phyloP scores from a whole-genome alignment of 2,329 filamentous ascomycete genomes.

The Sporothrix mexicana region DNA sequence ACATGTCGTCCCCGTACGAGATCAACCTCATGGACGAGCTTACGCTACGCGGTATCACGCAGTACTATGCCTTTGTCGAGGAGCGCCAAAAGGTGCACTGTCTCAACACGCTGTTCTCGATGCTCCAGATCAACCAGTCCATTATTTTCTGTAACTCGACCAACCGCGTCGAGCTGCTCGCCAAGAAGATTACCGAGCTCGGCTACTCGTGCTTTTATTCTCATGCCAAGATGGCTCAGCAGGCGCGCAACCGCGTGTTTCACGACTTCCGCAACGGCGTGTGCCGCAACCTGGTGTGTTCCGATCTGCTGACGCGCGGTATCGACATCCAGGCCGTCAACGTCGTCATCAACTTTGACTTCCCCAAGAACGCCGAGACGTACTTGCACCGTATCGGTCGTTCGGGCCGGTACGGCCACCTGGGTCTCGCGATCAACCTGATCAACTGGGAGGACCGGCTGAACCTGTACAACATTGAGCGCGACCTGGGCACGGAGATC shows the following conservation, averaged over 20 bases:
- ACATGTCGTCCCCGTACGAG: constrained; percentile 95
- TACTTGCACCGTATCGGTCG: constrained; percentile 98
- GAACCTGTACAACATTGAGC: constrained; percentile 98
- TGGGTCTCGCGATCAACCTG: constrained; percentile 96
- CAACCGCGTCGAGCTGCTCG: constrained; percentile 93
- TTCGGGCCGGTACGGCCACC: constrained; percentile 94
- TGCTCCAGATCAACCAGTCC: constrained; percentile 99
- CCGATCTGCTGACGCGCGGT: constrained; percentile 94
- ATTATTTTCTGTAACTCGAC: constrained; percentile 99
- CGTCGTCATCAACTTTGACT: constrained; percentile 99
- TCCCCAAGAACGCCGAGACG: constrained; percentile 98
- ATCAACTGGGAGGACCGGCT: constrained; percentile 99
- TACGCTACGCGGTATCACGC: constrained; percentile 95
- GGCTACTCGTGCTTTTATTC: constrained; percentile 99
- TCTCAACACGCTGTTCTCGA: constrained; percentile 97
- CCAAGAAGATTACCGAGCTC: constrained; percentile 98
- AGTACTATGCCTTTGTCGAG: constrained; percentile 99
- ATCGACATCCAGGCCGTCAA: constrained; percentile 99
- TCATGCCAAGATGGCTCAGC: constrained; percentile 96
- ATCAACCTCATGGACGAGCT: constrained; percentile 99
- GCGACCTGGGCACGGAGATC: constrained; percentile 96
- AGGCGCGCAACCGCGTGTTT: constrained; percentile 96
- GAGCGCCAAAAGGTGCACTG: constrained; percentile 99
- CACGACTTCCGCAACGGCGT: constrained; percentile 99
- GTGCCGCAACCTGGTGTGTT: constrained; percentile 97